phyloP scores from a whole-genome alignment of 306 rosid species.

The Trifolium subterraneum region DNA sequence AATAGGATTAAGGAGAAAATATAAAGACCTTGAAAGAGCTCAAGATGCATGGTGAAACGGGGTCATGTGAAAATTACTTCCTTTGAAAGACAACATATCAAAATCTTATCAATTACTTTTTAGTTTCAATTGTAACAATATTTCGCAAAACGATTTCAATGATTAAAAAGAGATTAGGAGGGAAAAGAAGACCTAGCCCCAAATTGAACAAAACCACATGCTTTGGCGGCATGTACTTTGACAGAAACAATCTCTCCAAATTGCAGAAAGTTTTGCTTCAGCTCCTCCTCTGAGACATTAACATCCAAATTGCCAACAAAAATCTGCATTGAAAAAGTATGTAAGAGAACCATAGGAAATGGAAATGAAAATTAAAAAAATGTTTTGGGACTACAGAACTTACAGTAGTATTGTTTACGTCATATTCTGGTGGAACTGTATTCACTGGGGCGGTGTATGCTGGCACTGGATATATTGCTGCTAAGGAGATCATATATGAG shows the following conservation, averaged over 20 bases:
- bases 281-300: conserved; percentile 79
- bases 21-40: conserved; percentile 24
- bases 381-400: conserved; percentile 36
- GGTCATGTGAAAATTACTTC: conserved; percentile 27
- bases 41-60: conserved; percentile 20
- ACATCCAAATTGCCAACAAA: conserved; percentile 92
- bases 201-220: conserved; percentile 88
- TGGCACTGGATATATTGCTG: conserved; percentile 71
- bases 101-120: conserved; percentile 1
- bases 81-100: conserved; percentile 10
- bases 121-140: neutral
- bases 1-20: conserved; percentile 2
- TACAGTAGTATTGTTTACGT: conserved; percentile 80
- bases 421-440: conserved; percentile 65
- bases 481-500: conserved; percentile 40
- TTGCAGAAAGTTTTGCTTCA: conserved; percentile 83
- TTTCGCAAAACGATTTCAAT: conserved; percentile 17
- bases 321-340: conserved; percentile 54
- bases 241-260: conserved; percentile 78
- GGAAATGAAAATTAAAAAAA: neutral
- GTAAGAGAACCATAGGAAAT: conserved; percentile 34
- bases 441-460: conserved; percentile 68
- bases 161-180: conserved; percentile 3
- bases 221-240: conserved; percentile 77
- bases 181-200: conserved; percentile 62